Base-by-base conservation (phyloP, 495 filamentous ascomycete species). In the Daldinia childiae region DNA sequence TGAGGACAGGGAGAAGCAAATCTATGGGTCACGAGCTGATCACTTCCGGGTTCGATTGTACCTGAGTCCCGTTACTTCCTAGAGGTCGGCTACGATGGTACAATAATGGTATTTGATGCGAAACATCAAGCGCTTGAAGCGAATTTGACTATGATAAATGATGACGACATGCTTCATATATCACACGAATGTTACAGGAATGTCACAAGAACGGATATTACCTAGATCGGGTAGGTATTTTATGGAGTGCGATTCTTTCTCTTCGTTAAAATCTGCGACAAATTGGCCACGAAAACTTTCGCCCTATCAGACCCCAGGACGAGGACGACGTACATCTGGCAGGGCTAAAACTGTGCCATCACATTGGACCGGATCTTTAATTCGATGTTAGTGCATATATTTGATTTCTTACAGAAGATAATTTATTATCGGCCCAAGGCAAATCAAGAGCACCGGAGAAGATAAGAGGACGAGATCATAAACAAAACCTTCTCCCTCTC, bases 21-120 rank as follows among this genome's bases (percentile, higher is more conserved):
- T 65, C 45, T 62, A 52, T 63, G 71, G 65, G 71, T 66, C 71
- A 66, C 51, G 41, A 73, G 71, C n/a, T 65, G 65, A 73, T 72
- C 69, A 64, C 45, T 63, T 59, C 60, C 61, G 1, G 59, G 36
- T 68, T 52, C 50, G 43, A 62, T 39, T 48, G 48, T 64, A 66
- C 58, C 61, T 62, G 56, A 65, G 39, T 29, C 41, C 58, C 19
- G 57, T 55, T 41, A 24, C 30, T 41, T 57, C 21, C 27, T 29
- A 58, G 36, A 30, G 34, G 51, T 63, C 30, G 19, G 51, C 68
- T 60, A 29, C 17, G 17, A 11, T 48, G 17, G 8, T 58, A 21
- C 17, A 27, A 54, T 0, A 41, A 27, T 12, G 15, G 0, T 38
- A 17, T 64, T 43, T 21, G 39, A 66, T 51, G 64, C 30, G 17